Evolutionary conservation across 306 rosid species (phyloP).

Genomic region (Prunus mira): DNA sequence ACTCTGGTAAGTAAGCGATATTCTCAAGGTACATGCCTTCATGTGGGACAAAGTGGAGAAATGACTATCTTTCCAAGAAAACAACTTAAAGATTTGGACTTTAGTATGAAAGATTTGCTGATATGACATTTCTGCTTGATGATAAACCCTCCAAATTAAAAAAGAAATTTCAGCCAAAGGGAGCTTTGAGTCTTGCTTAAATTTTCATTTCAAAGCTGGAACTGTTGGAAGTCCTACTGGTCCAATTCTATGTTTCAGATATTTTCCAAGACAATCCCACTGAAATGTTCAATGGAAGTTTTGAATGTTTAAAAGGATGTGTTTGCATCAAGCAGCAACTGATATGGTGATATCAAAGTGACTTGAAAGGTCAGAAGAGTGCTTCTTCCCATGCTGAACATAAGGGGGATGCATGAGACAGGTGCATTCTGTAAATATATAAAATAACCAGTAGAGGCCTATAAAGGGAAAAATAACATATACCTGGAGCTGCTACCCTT

Average conservation of each 20-base stretch:
- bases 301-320: no score
- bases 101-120: not conserved
- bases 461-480: not conserved
- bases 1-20: not conserved
- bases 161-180: not conserved
- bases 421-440: no score
- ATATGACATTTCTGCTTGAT: not conserved
- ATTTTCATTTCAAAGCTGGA: not conserved
- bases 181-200: not conserved
- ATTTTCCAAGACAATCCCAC: not conserved
- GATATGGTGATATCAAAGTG: no score
- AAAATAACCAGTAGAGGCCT: no score
- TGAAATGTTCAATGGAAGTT: not conserved
- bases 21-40: not conserved
- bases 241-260: not conserved
- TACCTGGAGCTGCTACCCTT: conserved; percentile 98
- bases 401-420: not conserved
- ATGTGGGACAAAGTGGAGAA: not conserved
- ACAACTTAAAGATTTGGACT: not conserved
- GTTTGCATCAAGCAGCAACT: no score
- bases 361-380: no score
- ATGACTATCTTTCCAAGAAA: not conserved
- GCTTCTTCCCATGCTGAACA: not conserved
- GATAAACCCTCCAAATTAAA: conserved; percentile 6
- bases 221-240: not conserved